A percentile compares a stretch with the other conserved stretches of the same genome.
phyloP scores from a whole-genome alignment of 2,329 filamentous ascomycete species.

The Fusarium buharicum region DNA sequence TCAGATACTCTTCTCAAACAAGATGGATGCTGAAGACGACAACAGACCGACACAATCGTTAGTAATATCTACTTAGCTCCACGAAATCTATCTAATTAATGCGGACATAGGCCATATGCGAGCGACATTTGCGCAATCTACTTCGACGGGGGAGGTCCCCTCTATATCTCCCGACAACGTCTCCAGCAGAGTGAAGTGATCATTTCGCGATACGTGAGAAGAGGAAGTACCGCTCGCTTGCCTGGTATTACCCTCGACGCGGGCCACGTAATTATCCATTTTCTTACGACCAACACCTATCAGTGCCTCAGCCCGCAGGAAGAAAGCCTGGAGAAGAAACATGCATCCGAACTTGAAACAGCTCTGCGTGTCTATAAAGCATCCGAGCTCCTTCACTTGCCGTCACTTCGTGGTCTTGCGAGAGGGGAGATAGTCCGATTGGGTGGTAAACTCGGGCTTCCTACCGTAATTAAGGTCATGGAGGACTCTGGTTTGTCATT shows the following conservation, averaged over 20 bases:
- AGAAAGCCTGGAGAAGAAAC: accelerated
- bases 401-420: background rate
- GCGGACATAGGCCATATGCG: conserved; percentile 1
- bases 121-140: conserved; percentile 1
- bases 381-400: background rate
- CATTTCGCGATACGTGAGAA: accelerated
- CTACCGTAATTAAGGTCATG: background rate
- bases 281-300: conserved; percentile 4
- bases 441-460: background rate
- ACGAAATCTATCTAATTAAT: background rate
- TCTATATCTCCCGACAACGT: background rate
- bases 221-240: too few relatives aligned
- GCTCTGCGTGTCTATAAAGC: conserved; percentile 2
- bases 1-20: background rate
- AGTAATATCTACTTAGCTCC: background rate
- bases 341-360: background rate
- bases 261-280: conserved; percentile 23
- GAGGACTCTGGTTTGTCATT: background rate
- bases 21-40: background rate
- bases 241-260: background rate
- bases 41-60: background rate
- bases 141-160: background rate
- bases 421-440: background rate
- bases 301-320: background rate
- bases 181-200: background rate